Conservation (phyloP, 495 filamentous ascomycete species). For the Chaetomidium leptoderma region DNA sequence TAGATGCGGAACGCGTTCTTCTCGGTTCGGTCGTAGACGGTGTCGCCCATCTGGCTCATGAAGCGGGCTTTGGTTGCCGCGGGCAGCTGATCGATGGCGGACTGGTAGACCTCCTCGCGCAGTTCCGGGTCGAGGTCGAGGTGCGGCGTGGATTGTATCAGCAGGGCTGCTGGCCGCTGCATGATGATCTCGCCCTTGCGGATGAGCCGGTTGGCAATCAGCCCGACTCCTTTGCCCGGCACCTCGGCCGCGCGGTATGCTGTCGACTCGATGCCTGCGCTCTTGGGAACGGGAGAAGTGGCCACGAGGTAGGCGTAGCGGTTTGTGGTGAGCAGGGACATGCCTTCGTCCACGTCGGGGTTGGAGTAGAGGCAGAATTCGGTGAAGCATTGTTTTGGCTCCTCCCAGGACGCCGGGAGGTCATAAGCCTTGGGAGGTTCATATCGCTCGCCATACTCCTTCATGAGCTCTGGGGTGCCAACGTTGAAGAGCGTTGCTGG, state of each 20-base stretch:
- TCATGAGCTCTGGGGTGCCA: not conserved
- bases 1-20: slow-evolving; percentile 41
- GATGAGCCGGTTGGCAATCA: slow-evolving; percentile 40
- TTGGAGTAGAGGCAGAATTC: slow-evolving; percentile 38
- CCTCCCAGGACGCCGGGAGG: slow-evolving; percentile 28
- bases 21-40: slow-evolving; percentile 34
- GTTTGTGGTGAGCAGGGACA: slow-evolving; percentile 33
- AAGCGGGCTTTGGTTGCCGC: slow-evolving; percentile 22
- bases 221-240: slow-evolving; percentile 38
- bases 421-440: not conserved
- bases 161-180: slow-evolving; percentile 29
- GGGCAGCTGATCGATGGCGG: slow-evolving; percentile 32
- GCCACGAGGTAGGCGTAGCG: slow-evolving; percentile 26
- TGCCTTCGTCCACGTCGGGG: slow-evolving; percentile 25
- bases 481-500: not conserved
- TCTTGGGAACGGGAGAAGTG: slow-evolving; percentile 13
- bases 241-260: slow-evolving; percentile 32
- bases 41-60: slow-evolving; percentile 34
- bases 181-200: slow-evolving; percentile 38
- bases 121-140: slow-evolving; percentile 22
- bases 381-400: slow-evolving; percentile 35
- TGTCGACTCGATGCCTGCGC: slow-evolving; percentile 1
- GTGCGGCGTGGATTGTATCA: slow-evolving; percentile 31
- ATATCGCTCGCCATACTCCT: not conserved
- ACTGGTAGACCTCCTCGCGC: slow-evolving; percentile 28